Base-by-base conservation (phyloP, 169 alveolate genomes). In the Plasmodium sp. region DNA sequence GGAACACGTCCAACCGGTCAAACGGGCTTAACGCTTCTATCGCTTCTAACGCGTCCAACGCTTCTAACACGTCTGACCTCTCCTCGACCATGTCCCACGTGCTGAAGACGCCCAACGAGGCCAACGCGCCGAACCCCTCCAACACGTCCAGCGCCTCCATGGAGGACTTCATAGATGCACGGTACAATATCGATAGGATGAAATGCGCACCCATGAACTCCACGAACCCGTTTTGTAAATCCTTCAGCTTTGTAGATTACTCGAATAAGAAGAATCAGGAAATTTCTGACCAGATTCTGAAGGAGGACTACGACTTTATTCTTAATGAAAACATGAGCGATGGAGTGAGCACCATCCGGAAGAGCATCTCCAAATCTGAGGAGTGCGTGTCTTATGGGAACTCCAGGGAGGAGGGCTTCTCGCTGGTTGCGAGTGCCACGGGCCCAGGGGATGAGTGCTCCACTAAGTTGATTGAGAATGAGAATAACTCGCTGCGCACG, bases 291-390 rank as follows among this genome's bases (percentile, higher is more conserved):
- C 27, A 75, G 27, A 43, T 75, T 14, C 18, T 72, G 41, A 72
- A 79, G 54, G 81, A 86, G 22, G 85, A 75, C 36, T 86, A 86
- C 45, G 77, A 74, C 16, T 75, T 54, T 33, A 77, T 74, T 33
- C n/a, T 48, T 22, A 90, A 81, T 43, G 94, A 90, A 67, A 81
- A 90, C 33, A 81, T 43, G 62, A 90, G 74, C 45, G 88, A 80
- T 41, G 77, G 58, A 43, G 5, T 7, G 12, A 71, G 62, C 12
- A 12, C 34, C 3, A 81, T 62, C 31, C 51, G 39, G 39, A 67
- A 90, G 73, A 33, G 93, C 18, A n/a, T 79, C 2, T 75, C 85
- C 14, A 86, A 36, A 12, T 86, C 93, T 0, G 81, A 86, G 2
- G 81, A 86, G 18, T 54, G n/a, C 67, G 36, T 34, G 5, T 86